Conservation (phyloP, 139 green algal species). For the Tetradesmus lagerheimii region DNA sequence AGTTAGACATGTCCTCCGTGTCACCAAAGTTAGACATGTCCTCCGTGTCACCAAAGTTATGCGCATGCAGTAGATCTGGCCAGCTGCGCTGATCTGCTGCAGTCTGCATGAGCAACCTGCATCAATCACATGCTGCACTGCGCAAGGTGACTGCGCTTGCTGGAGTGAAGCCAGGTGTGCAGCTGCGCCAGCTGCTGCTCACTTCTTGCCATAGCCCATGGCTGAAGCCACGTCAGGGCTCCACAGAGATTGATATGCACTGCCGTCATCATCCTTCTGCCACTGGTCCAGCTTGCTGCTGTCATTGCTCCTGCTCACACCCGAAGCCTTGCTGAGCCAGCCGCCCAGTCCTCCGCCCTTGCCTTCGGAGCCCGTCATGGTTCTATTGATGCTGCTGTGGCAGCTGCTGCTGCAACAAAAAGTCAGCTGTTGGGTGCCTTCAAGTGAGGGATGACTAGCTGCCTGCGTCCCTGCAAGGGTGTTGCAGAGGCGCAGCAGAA, state of each 20-base stretch:
- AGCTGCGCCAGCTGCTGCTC: not conserved
- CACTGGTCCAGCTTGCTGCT: slow-evolving; percentile 15
- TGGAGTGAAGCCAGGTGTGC: too few species aligned
- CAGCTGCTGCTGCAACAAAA: not conserved
- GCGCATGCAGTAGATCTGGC: too few species aligned
- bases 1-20: too few species aligned
- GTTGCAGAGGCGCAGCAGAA: too few species aligned
- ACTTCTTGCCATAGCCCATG: slow-evolving; percentile 41
- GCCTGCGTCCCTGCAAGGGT: not conserved
- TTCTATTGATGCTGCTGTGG: not conserved
- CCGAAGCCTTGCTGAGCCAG: slow-evolving; percentile 18
- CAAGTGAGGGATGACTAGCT: too few species aligned
- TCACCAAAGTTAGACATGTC: too few species aligned
- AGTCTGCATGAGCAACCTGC: too few species aligned
- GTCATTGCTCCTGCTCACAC: not conserved
- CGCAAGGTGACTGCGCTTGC: too few species aligned
- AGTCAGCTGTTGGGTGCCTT: not conserved
- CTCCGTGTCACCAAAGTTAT: too few species aligned
- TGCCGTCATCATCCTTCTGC: not conserved
- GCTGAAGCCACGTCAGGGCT: slow-evolving; percentile 28
- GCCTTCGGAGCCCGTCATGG: not conserved
- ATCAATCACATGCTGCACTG: too few species aligned
- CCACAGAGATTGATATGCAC: slow-evolving; percentile 16
- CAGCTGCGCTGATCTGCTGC: too few species aligned
- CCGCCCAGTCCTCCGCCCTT: not conserved